A percentile compares a stretch with the other conserved stretches of the same genome.
These are phyloP conservation scores for Globisporangium spiculum DNA, from an alignment of 352 stramenopile genomes.

Conservation along the genomic window DNA sequence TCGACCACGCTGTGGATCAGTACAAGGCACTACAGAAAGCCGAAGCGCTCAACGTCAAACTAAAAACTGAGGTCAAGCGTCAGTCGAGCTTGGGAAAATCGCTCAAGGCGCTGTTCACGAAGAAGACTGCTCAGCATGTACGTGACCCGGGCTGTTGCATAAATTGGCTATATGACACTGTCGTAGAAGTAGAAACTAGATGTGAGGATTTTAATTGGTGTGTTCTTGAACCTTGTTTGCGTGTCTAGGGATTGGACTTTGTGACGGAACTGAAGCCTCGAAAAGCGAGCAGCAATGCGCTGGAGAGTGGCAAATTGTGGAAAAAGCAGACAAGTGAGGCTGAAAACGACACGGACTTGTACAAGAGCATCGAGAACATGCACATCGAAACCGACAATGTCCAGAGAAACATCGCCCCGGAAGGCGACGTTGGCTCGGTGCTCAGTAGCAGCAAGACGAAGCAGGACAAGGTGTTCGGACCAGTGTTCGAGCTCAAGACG, in stretches of 20 bases:
- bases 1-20: constrained; percentile 12
- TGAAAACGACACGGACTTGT: background rate
- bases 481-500: constrained; percentile 18
- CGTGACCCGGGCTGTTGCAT: background rate
- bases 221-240: background rate
- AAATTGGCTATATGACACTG: background rate
- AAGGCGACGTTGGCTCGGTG: constrained; percentile 4
- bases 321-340: background rate
- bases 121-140: constrained; percentile 17
- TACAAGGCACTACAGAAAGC: constrained; percentile 16
- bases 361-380: constrained; percentile 15
- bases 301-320: background rate
- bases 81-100: constrained; percentile 9
- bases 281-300: background rate
- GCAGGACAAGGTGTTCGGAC: constrained; percentile 8
- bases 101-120: constrained; percentile 13
- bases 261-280: background rate
- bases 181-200: background rate
- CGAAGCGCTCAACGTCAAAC: constrained; percentile 9
- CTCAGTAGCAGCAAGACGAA: constrained; percentile 14
- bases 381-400: constrained; percentile 14
- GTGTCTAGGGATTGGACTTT: constrained; percentile 6
- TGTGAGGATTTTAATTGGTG: background rate
- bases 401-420: constrained; percentile 3
- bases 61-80: constrained; percentile 11